phyloP scores from a whole-genome alignment of 2,329 filamentous ascomycete genomes.

The Penicillium sclerotigenum region DNA sequence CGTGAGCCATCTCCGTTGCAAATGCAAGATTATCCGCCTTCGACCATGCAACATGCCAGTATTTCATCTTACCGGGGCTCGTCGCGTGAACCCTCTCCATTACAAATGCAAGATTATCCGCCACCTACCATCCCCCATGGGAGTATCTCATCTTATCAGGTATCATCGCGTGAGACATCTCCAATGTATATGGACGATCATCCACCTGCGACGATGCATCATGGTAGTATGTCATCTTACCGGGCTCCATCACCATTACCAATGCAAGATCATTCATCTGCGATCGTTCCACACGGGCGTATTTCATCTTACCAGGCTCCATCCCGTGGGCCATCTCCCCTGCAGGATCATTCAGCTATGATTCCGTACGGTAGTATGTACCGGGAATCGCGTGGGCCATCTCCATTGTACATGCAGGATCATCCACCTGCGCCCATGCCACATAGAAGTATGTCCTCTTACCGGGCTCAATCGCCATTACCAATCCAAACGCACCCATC shows the following conservation, averaged over 20 bases:
- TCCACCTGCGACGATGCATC: neutral
- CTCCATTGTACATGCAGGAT: conserved; percentile 37
- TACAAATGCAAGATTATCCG: conserved; percentile 34
- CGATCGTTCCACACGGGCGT: conserved; percentile 8
- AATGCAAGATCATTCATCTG: neutral
- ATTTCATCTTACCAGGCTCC: conserved; percentile 7
- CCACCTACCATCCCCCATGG: conserved; percentile 4
- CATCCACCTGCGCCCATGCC: neutral
- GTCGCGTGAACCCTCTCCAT: conserved; percentile 27
- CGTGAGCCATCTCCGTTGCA: conserved; percentile 9
- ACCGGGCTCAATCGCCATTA: conserved; percentile 2
- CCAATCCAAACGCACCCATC: neutral
- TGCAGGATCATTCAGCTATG: conserved; percentile 1
- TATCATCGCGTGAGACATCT: conserved; percentile 24
- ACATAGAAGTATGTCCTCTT: conserved; percentile 2
- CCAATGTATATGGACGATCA: conserved; percentile 36
- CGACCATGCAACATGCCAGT: conserved; percentile 6
- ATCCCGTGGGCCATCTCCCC: conserved; percentile 3
- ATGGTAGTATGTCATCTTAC: conserved; percentile 2
- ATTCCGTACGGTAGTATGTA: conserved; percentile 6
- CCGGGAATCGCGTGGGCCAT: conserved; percentile 21
- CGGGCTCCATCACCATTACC: neutral
- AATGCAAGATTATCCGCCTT: conserved; percentile 4
- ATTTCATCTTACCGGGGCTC: conserved; percentile 8
- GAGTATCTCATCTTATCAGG: neutral